These are phyloP conservation scores for Porogramme epimiltina DNA, from an alignment of 1,284 basidiomycete species.

Conservation along the genomic window DNA sequence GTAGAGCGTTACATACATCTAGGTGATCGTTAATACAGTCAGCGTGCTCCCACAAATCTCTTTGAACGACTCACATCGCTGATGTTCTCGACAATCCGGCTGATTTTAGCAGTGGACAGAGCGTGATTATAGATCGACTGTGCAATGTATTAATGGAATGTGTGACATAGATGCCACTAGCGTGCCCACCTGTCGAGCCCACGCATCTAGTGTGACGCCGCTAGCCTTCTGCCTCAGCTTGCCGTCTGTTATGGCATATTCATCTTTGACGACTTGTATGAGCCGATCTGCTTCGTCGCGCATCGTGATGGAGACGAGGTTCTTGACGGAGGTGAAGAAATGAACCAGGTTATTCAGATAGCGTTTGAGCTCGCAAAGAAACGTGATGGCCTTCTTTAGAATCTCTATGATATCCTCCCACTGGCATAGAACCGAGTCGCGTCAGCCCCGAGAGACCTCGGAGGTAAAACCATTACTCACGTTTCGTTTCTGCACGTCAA, in stretches of 20 bases:
- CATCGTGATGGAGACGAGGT: conserved; percentile 8
- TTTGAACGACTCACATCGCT: conserved; percentile 1
- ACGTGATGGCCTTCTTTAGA: conserved; percentile 4
- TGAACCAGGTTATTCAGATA: conserved; percentile 13
- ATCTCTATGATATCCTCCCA: conserved; percentile 8
- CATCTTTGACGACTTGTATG: conserved; percentile 6
- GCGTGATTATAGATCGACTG: conserved; percentile 13
- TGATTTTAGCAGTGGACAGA: conserved; percentile 6
- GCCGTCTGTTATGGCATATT: background rate
- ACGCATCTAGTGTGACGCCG: conserved; percentile 5
- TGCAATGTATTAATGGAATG: background rate
- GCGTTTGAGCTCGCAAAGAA: conserved; percentile 10
- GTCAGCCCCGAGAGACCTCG: too few relatives aligned
- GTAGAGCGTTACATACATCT: conserved; percentile 17
- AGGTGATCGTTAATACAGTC: background rate
- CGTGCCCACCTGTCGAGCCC: conserved; percentile 2
- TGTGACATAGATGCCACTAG: background rate
- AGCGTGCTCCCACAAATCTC: background rate
- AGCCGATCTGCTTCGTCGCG: conserved; percentile 4
- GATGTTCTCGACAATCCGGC: conserved; percentile 10
- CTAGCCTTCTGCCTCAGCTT: background rate
- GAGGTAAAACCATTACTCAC: background rate
- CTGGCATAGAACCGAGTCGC: background rate
- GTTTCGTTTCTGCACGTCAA: conserved; percentile 5
- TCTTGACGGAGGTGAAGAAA: conserved; percentile 10